Base-by-base conservation (phyloP, 2,329 filamentous ascomycete species). In the Fusarium tanahbumbuense region DNA sequence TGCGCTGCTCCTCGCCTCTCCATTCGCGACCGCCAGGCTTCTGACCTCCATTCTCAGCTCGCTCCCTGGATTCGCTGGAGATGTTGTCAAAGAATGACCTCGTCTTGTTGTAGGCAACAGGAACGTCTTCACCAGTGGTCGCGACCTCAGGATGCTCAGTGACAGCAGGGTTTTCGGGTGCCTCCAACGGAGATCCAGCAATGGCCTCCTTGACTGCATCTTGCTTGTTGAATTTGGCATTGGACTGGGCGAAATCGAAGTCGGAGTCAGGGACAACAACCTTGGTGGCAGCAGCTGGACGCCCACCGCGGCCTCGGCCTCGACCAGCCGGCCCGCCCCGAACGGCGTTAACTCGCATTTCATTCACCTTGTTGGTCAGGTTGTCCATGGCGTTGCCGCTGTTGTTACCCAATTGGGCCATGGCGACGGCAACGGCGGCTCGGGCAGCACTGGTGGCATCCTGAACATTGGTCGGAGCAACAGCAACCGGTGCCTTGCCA, bases 41-140 rank as follows among this genome's bases (percentile, higher is more conserved):
- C 68, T 89, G 87, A 7, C 86, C 87, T 44, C 84, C 85, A 41
- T 90, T 90, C 67, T 95, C 93, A 54, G 93, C 90, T 45, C 96
- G 89, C 71, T 99, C 96, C 80, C 92, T 97, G 67, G 93, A 88
- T 78, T 99, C 96, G 72, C 93, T 97, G 1, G 93, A 97, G 70
- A 99, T 98, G 80, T 99, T 98, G 82, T 99, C 96, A 77, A 99
- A 99, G 85, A 99, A 99, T 3, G 93, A 97, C 6, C 84, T 89
- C 8, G 90, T 87, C 81, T 94, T 97, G 84, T 98, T 95, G 83
- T 99, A 99, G 0, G 89, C 85, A 15, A 80, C 72, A 16, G 84
- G 82, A 9, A 84, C 83, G 20, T 81, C 76, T 15, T 84, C 81
- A 3, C 85, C 80, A 16, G 81, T 78, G 11, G 68, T 30, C 3